Evolutionary conservation across 495 filamentous ascomycete genomes (phyloP).

Genomic region (Aspergillus bridgeri): DNA sequence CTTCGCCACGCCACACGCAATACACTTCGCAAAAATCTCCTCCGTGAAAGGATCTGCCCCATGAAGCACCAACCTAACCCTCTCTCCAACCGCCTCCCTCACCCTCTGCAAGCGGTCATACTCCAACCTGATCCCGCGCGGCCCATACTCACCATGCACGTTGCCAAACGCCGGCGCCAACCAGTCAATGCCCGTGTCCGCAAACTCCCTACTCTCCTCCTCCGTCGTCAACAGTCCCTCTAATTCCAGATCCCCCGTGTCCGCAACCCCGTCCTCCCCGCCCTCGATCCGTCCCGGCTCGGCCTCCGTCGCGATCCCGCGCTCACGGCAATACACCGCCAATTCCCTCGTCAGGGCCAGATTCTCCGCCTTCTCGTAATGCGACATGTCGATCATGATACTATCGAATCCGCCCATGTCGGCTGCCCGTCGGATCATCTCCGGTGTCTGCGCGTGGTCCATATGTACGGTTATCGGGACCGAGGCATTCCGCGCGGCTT

Average conservation of each 20-base stretch:
- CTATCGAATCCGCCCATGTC: constrained; percentile 68
- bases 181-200: constrained; percentile 77
- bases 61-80: constrained; percentile 70
- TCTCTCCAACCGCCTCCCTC: constrained; percentile 55
- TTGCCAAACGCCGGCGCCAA: constrained; percentile 83
- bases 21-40: constrained; percentile 64
- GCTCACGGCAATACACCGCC: constrained; percentile 64
- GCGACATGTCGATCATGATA: constrained; percentile 82
- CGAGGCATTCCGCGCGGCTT: constrained; percentile 58
- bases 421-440: constrained; percentile 63
- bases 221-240: constrained; percentile 74
- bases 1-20: constrained; percentile 69
- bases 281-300: constrained; percentile 82
- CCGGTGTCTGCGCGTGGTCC: constrained; percentile 73
- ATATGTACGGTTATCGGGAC: constrained; percentile 74
- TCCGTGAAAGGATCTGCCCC: constrained; percentile 73
- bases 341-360: constrained; percentile 67
- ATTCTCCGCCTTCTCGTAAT: constrained; percentile 82
- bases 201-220: constrained; percentile 73
- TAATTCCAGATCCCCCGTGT: constrained; percentile 71
- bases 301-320: constrained; percentile 75
- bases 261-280: constrained; percentile 77
- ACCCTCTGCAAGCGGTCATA: constrained; percentile 66
- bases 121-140: constrained; percentile 67
- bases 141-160: constrained; percentile 80